phyloP scores from a whole-genome alignment of 1,284 basidiomycete species.

The Xerocomus nothofagi region DNA sequence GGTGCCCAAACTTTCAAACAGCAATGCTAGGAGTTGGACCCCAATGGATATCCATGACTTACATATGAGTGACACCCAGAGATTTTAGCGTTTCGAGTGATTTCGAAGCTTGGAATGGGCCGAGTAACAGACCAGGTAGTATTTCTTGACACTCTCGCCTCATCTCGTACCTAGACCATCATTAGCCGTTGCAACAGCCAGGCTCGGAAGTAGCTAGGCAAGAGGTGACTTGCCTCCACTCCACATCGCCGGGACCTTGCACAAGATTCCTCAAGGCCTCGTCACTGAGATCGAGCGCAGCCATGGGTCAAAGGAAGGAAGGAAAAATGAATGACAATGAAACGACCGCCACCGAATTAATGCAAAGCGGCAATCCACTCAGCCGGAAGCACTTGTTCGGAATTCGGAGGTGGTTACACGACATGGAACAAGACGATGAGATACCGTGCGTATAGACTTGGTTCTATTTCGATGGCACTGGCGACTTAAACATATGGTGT shows the following conservation, averaged over 20 bases:
- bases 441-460: constrained; percentile 44
- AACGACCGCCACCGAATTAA: constrained; percentile 1
- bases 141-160: constrained; percentile 91
- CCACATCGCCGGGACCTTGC: constrained; percentile 73
- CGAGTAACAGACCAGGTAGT: constrained; percentile 79
- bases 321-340: background rate
- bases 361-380: constrained; percentile 9
- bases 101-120: constrained; percentile 87
- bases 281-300: constrained; percentile 37
- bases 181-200: constrained; percentile 9
- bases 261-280: constrained; percentile 65
- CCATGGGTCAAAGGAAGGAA: constrained; percentile 13
- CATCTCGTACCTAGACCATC: constrained; percentile 82
- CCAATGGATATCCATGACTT: constrained; percentile 32
- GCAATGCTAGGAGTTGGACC: constrained; percentile 7
- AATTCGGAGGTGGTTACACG: constrained; percentile 28
- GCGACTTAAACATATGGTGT: constrained; percentile 13
- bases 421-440: constrained; percentile 43
- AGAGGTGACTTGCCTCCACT: constrained; percentile 61
- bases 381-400: constrained; percentile 26
- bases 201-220: background rate
- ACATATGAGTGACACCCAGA: constrained; percentile 87
- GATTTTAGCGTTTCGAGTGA: constrained; percentile 65
- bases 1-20: constrained; percentile 10
- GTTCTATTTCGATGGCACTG: background rate